Conservation (phyloP, 257 asterid species). For the Nicotiana paniculata region DNA sequence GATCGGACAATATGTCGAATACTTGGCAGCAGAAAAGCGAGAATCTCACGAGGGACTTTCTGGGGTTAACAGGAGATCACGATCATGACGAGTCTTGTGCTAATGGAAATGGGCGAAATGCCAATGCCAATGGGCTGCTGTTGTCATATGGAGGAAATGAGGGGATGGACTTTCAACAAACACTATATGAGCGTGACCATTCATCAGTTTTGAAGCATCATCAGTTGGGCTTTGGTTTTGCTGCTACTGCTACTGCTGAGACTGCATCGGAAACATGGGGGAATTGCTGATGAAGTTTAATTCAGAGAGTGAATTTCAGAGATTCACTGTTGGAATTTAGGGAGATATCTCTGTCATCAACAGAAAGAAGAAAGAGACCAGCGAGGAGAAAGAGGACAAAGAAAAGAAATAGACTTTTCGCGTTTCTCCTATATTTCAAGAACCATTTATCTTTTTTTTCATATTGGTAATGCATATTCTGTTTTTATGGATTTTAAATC, state of each 20-base stretch:
- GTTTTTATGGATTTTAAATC: not conserved
- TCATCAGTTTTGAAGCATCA: conserved; percentile 39
- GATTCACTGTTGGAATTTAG: not conserved
- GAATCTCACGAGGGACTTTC: conserved; percentile 62
- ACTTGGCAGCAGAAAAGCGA: conserved; percentile 70
- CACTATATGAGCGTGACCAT: conserved; percentile 32
- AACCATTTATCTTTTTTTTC: not conserved
- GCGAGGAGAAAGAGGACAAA: not conserved
- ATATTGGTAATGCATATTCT: not conserved
- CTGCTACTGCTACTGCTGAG: conserved; percentile 18
- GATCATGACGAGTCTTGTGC: not conserved
- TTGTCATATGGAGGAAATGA: not conserved
- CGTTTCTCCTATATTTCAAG: not conserved
- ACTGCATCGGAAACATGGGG: conserved; percentile 51
- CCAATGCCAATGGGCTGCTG: not conserved
- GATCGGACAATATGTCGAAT: conserved; percentile 11
- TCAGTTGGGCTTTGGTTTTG: conserved; percentile 37
- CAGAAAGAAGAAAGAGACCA: not conserved
- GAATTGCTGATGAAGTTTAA: conserved; percentile 29
- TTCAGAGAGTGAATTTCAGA: not conserved
- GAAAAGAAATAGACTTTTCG: not conserved
- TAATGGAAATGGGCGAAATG: not conserved
- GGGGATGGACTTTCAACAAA: not conserved
- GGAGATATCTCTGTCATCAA: not conserved
- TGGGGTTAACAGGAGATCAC: conserved; percentile 58